A percentile compares a stretch with the other conserved stretches of the same genome.
phyloP scores from a whole-genome alignment of 345 rosid genomes.

The Heritiera littoralis region DNA sequence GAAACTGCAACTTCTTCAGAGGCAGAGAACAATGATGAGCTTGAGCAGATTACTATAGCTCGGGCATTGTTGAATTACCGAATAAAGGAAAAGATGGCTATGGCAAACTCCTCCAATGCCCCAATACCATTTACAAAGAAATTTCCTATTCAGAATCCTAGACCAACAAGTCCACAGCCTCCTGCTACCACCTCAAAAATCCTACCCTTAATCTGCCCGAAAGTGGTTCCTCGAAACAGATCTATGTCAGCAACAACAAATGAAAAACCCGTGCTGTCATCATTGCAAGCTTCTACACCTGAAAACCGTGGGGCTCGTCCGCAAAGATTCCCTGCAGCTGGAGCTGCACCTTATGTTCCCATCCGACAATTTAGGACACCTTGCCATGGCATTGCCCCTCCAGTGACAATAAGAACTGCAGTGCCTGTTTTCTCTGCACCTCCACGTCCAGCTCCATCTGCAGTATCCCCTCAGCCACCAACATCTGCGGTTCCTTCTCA shows the following conservation, averaged over 20 bases:
- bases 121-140: constrained; percentile 69
- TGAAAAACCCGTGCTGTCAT: constrained; percentile 31
- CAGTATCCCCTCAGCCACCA: constrained; percentile 34
- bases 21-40: constrained; percentile 79
- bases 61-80: constrained; percentile 73
- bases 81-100: constrained; percentile 73
- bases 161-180: constrained; percentile 90
- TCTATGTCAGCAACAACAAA: constrained; percentile 27
- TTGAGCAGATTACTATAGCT: constrained; percentile 89
- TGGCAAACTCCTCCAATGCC: constrained; percentile 47
- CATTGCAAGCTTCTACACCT: constrained; percentile 24
- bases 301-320: constrained; percentile 50
- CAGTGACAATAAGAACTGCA: constrained; percentile 76
- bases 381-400: constrained; percentile 77
- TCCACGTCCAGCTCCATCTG: constrained; percentile 47
- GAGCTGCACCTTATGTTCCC: constrained; percentile 82
- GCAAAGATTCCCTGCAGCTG: constrained; percentile 70
- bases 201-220: constrained; percentile 81
- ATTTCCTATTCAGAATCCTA: constrained; percentile 59
- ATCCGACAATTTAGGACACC: constrained; percentile 58
- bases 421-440: constrained; percentile 94
- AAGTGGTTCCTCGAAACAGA: constrained; percentile 59
- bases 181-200: constrained; percentile 71
- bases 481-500: constrained; percentile 30
- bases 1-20: constrained; percentile 84